phyloP scores from a whole-genome alignment of 306 rosid genomes.

The Fagus crenata region DNA sequence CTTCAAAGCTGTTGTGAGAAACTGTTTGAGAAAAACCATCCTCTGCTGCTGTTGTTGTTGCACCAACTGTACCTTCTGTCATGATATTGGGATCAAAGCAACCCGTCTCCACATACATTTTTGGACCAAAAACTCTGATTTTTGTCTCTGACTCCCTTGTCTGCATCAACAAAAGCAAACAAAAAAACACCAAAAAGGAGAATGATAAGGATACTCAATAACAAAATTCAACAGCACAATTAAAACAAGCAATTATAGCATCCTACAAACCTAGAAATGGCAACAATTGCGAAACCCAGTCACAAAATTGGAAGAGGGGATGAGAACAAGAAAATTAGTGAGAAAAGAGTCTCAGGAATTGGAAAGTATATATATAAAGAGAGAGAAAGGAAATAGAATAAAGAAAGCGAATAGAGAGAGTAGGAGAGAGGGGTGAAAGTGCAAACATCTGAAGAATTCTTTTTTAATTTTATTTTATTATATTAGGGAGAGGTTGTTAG shows the following conservation, averaged over 20 bases:
- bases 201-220: too few species aligned
- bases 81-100: constrained; percentile 63
- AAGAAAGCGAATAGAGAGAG: neutral
- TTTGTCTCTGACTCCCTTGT: too few species aligned
- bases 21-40: constrained; percentile 27
- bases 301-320: too few species aligned
- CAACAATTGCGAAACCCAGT: too few species aligned
- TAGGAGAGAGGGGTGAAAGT: neutral
- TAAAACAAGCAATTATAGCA: too few species aligned
- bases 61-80: constrained; percentile 38
- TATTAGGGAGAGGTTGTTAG: constrained; percentile 1
- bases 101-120: constrained; percentile 44
- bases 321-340: too few species aligned
- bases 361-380: too few species aligned
- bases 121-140: neutral
- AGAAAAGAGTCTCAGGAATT: too few species aligned
- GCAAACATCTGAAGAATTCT: neutral
- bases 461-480: neutral
- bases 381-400: neutral
- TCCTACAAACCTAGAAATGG: too few species aligned
- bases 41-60: constrained; percentile 24
- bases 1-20: constrained; percentile 41
- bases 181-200: too few species aligned
- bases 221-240: too few species aligned
- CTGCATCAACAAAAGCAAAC: too few species aligned